Conservation (phyloP, 2,329 filamentous ascomycete genomes). For the Aspergillus bombycis region DNA sequence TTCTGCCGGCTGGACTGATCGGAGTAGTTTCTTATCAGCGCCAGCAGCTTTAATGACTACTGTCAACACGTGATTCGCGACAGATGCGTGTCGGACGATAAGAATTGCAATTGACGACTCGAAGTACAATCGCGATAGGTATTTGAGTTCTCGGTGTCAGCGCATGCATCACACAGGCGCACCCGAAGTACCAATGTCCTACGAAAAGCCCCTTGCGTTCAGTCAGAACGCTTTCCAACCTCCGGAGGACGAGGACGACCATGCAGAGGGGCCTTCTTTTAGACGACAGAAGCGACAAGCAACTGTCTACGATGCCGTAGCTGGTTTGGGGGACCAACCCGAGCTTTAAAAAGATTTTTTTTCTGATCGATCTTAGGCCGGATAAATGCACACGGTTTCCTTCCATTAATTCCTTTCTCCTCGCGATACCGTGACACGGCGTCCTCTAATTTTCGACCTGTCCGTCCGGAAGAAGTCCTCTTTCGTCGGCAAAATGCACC, state of each 20-base stretch:
- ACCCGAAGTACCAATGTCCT: slow-evolving; percentile 22
- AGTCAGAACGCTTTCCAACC: slow-evolving; percentile 25
- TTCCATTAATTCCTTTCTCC: slow-evolving; percentile 23
- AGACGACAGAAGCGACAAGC: slow-evolving; percentile 38
- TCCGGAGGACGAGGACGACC: slow-evolving; percentile 14
- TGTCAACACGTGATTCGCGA: background rate
- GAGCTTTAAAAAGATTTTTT: background rate
- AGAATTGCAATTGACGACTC: background rate
- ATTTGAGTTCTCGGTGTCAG: background rate
- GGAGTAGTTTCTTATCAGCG: background rate
- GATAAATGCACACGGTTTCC: slow-evolving; percentile 45
- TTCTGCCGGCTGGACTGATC: background rate
- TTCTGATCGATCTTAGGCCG: slow-evolving; percentile 44
- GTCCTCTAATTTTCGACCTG: slow-evolving; percentile 40
- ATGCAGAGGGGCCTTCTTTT: slow-evolving; percentile 11
- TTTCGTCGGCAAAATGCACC: slow-evolving; percentile 57
- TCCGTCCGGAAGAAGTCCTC: slow-evolving; percentile 62
- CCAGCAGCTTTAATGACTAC: background rate
- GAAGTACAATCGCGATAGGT: background rate
- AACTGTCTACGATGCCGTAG: slow-evolving; percentile 63
- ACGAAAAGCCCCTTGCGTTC: slow-evolving; percentile 22
- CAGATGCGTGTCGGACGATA: background rate
- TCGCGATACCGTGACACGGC: slow-evolving; percentile 38
- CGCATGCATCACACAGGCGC: background rate
- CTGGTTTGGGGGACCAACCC: slow-evolving; percentile 43